Base-by-base conservation (phyloP, 2,329 filamentous ascomycete genomes). In the Beauveria sp. region DNA sequence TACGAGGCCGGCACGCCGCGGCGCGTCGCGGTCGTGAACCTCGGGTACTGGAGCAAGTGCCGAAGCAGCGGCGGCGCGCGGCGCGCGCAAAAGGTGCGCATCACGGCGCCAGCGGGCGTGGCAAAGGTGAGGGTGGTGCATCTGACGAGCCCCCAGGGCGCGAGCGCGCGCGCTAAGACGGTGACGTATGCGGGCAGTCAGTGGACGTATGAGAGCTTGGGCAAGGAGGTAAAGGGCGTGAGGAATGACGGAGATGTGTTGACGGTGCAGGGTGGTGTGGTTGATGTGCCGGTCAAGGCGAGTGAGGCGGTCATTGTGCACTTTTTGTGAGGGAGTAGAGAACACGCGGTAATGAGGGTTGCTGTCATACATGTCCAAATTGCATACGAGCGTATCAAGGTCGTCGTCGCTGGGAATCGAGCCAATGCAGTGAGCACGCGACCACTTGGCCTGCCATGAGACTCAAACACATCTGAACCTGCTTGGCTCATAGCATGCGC, bases 171-270 rank as follows among this genome's bases (percentile, higher is more conserved):
- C 1, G 72, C 71, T 2, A 65, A 67, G 57, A 68, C 65, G 3
- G 73, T 75, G 53, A 74, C 73, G 8, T 75, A 75, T 43, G 73
- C 67, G 2, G 73, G 72, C 5, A 74, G 73, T 58, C 72, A 74
- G 63, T 75, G 73, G 73, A 74, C 72, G 7, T 73, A 70, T 54
- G 67, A 68, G 51, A 74, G 70, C 61, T 53, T 67, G 1, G 73
- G 73, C 0, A 64, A 65, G 62, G 73, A 75, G 65, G 70, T 74
- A 3, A 70, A 66, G 61, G 67, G 68, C 8, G 69, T 73, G 5
- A 64, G 70, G 51, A 63, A 69, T 12, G 73, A 75, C 46, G 72
- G 69, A 2, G 61, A 68, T 45, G 65, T 58, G 5, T 38, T 74
- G 34, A 28, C 46, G 0, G 71, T 72, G 12, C 58, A 63, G 54